Conservation (phyloP, 148 eudicot genomes). For the Arctostaphylos glauca region DNA sequence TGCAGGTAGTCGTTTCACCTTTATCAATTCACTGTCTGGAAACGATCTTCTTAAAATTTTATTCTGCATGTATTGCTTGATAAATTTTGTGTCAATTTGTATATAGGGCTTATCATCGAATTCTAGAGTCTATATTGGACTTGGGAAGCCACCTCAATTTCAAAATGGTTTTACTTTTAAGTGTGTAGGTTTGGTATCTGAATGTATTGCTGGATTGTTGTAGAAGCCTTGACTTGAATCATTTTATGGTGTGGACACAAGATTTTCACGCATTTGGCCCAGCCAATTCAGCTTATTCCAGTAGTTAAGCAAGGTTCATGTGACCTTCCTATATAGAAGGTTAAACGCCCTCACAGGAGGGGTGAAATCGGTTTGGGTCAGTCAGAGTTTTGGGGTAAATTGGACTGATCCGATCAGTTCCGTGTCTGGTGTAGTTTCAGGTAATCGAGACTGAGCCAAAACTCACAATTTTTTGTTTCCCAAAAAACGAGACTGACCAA, state of each 20-base stretch:
- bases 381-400: no score
- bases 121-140: not conserved
- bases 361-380: no score
- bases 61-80: not conserved
- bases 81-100: not conserved
- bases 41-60: not conserved
- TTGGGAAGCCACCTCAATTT: not conserved
- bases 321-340: not conserved
- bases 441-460: no score
- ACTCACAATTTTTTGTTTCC: no score
- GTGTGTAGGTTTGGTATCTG: not conserved
- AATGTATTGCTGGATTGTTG: not conserved
- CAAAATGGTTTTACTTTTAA: not conserved
- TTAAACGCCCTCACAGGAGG: not conserved
- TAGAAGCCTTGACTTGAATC: no score
- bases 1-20: conserved; percentile 59
- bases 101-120: not conserved
- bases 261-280: no score
- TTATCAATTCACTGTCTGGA: not conserved
- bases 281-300: no score
- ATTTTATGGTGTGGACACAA: no score
- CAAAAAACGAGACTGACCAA: no score
- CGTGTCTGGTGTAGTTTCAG: no score
- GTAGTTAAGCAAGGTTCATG: not conserved
- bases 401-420: no score